Evolutionary conservation across 306 rosid genomes (phyloP).

Genomic region (Potentilla sterilis): DNA sequence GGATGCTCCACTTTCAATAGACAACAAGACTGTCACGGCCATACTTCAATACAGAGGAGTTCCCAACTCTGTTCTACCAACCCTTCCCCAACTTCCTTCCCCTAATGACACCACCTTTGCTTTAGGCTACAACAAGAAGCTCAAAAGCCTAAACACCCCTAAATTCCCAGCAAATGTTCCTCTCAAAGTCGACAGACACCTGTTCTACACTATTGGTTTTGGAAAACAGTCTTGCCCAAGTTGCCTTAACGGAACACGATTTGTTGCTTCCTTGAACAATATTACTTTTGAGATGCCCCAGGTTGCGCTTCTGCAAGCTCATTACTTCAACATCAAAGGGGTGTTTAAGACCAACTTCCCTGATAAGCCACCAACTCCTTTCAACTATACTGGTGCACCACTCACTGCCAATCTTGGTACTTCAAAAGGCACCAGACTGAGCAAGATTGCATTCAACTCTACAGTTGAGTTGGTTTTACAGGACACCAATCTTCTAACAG

Average conservation of each 20-base stretch:
- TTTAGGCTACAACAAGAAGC: conserved; percentile 47
- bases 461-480: conserved; percentile 68
- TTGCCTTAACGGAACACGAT: conserved; percentile 69
- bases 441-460: conserved; percentile 67
- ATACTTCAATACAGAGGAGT: conserved; percentile 72
- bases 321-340: conserved; percentile 59
- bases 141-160: conserved; percentile 57
- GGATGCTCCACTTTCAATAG: conserved; percentile 67
- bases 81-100: conserved; percentile 55
- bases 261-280: conserved; percentile 77
- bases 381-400: conserved; percentile 75
- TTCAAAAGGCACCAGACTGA: conserved; percentile 51
- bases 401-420: conserved; percentile 57
- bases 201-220: conserved; percentile 68
- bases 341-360: conserved; percentile 78
- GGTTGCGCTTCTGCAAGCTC: conserved; percentile 80
- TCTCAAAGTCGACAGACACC: conserved; percentile 61
- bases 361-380: conserved; percentile 51
- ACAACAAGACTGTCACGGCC: conserved; percentile 74
- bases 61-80: conserved; percentile 66
- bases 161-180: conserved; percentile 77
- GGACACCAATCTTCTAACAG: conserved; percentile 65
- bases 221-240: conserved; percentile 61
- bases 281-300: conserved; percentile 75
- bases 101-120: conserved; percentile 62